Conservation (phyloP, 177 flowering plant genomes). For the Vitis hybrid region DNA sequence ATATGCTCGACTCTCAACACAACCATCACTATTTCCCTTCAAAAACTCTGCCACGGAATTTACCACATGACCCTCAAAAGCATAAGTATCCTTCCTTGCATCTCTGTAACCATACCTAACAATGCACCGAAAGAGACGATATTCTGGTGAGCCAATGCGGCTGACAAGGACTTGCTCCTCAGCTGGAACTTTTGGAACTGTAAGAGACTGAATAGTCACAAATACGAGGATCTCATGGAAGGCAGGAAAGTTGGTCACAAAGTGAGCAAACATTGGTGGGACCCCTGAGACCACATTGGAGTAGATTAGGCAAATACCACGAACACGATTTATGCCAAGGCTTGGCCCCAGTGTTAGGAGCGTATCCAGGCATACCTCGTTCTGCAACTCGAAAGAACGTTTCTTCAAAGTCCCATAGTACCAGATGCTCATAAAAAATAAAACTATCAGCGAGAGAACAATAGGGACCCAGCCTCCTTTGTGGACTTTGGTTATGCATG, state of each 20-base stretch:
- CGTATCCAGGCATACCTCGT: constrained; percentile 35
- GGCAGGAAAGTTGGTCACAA: constrained; percentile 51
- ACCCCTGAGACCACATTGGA: constrained; percentile 37
- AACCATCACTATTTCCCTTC: constrained; percentile 15
- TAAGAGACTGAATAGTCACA: constrained; percentile 31
- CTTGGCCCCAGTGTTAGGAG: constrained; percentile 35
- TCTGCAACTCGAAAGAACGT: constrained; percentile 34
- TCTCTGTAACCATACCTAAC: constrained; percentile 58
- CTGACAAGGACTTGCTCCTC: constrained; percentile 34
- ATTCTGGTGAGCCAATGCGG: constrained; percentile 44
- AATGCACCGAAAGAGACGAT: constrained; percentile 33
- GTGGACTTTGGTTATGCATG: constrained; percentile 37
- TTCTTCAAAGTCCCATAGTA: constrained; percentile 42
- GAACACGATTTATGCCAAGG: constrained; percentile 38
- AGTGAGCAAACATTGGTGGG: constrained; percentile 50
- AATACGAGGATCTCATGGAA: constrained; percentile 42
- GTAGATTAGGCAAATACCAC: constrained; percentile 47
- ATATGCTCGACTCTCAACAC: background rate
- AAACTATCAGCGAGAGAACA: constrained; percentile 21
- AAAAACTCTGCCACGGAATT: constrained; percentile 33
- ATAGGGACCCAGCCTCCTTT: constrained; percentile 55
- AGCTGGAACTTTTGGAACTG: constrained; percentile 30
- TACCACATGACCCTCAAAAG: constrained; percentile 39
- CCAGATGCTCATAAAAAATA: constrained; percentile 40
- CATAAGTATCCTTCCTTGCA: constrained; percentile 29